phyloP scores from a whole-genome alignment of 495 filamentous ascomycete genomes.

The Penicillium mononematosum region DNA sequence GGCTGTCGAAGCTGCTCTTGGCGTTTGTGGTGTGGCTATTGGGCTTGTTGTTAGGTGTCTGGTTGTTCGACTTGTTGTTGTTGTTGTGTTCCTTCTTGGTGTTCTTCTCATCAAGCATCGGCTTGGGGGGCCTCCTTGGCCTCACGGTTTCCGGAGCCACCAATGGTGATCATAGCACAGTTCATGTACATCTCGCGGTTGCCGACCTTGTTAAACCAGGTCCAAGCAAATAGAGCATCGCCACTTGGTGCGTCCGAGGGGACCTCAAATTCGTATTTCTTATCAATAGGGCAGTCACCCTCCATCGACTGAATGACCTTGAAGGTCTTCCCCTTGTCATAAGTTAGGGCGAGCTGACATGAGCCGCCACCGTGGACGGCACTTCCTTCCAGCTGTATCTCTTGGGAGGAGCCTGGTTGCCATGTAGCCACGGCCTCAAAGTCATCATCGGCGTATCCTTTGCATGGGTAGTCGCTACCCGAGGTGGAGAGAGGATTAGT shows the following conservation, averaged over 20 bases:
- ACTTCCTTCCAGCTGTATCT: constrained; percentile 41
- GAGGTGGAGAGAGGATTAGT: constrained; percentile 44
- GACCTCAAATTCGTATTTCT: constrained; percentile 50
- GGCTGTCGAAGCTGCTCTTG: constrained; percentile 19
- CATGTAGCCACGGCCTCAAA: constrained; percentile 48
- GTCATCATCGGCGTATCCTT: constrained; percentile 49
- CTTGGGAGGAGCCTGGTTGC: constrained; percentile 39
- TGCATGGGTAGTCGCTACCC: constrained; percentile 52
- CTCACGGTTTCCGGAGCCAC: constrained; percentile 38
- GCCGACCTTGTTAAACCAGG: constrained; percentile 88
- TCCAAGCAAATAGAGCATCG: constrained; percentile 72
- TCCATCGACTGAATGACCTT: constrained; percentile 81
- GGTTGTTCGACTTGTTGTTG: constrained; percentile 7
- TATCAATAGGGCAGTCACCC: constrained; percentile 70
- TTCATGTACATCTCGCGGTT: constrained; percentile 97
- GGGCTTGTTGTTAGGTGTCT: constrained; percentile 7
- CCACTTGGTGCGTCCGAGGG: constrained; percentile 46
- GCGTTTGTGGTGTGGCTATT: constrained; percentile 21
- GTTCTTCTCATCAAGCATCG: background rate
- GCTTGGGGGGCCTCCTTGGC: background rate
- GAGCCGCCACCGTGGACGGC: constrained; percentile 85
- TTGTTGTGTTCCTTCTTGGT: background rate
- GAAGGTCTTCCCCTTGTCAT: constrained; percentile 66
- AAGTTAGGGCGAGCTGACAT: constrained; percentile 81
- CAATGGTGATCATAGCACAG: constrained; percentile 73